Base-by-base conservation (phyloP, 495 filamentous ascomycete species). In the Aspergillus incahuasiensis region DNA sequence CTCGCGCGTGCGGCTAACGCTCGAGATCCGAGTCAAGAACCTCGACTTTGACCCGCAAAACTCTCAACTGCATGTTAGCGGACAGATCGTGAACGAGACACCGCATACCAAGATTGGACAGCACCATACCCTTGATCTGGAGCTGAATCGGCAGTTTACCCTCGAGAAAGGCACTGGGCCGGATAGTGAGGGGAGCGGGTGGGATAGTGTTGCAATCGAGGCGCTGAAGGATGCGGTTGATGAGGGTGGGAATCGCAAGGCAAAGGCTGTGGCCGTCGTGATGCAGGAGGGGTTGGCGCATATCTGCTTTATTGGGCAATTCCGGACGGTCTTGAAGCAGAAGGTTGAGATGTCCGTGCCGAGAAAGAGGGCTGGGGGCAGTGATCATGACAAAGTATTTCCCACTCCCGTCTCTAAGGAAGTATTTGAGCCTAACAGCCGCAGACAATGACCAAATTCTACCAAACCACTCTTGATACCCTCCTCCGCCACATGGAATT, bases 261-360 rank as follows among this genome's bases (percentile, higher is more conserved):
- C 89, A 0, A 87, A 91, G 58, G 82, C 94, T 19, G 85, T 89
- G 40, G 94, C 92, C 1, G 86, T 97, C 1, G 85, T 97, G 5
- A 95, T 97, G 90, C 89, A 96, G 56, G 92, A 97, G 61, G 94
- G 92, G 0, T 58, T 95, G 34, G 92, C 95, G 48, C 92, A 96
- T 75, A 88, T 98, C 52, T 96, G 91, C 68, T 80, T 96, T 18
- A 90, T 98, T 58, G 95, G 91, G 11, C 90, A 96, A 54, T 86
- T 89, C 64, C 91, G 91, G 58, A 97, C 92, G 2, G 78, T 97
- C 58, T 68, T 96, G 56, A 86, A 90, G 68, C 91, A 96, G 64
- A 82, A 87, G 50, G 81, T 97, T n/a, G 90, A 96, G 68, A 83
- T 84, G 63, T 77, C 81, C 1, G 82, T 97, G 25, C 90, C 94